Evolutionary conservation across 2,329 filamentous ascomycete genomes (phyloP).

Genomic region (Cytospora piceicola): DNA sequence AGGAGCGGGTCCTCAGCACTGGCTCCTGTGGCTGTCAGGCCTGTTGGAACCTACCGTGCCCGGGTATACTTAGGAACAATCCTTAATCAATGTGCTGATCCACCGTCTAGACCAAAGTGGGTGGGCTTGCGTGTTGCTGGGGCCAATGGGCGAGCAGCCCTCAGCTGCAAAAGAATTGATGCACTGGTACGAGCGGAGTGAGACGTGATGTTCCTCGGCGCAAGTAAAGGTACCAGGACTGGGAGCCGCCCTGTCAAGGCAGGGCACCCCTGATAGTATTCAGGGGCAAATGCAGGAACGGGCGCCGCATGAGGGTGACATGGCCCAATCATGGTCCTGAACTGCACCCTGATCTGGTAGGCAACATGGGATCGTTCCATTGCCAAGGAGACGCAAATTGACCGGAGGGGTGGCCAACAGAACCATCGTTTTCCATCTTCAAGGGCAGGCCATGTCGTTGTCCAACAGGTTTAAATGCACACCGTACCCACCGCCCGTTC

Average conservation of each 20-base stretch:
- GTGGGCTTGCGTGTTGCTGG: conserved; percentile 18
- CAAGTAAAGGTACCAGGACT: conserved; percentile 20
- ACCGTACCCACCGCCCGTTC: neutral
- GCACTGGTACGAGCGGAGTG: conserved; percentile 18
- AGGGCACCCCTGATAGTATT: conserved; percentile 20
- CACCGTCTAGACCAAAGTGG: conserved; percentile 20
- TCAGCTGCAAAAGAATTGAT: conserved; percentile 19
- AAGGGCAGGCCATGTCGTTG: conserved; percentile 21
- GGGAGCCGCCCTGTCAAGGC: conserved; percentile 19
- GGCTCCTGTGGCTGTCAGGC: conserved; percentile 4
- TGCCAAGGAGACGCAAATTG: conserved; percentile 12
- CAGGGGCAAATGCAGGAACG: conserved; percentile 32
- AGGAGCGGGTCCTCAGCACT: conserved; percentile 20
- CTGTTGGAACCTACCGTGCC: conserved; percentile 26
- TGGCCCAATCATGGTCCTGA: conserved; percentile 24
- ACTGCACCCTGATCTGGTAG: conserved; percentile 7
- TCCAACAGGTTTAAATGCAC: conserved; percentile 6
- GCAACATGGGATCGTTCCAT: conserved; percentile 19
- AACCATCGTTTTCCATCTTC: conserved; percentile 5
- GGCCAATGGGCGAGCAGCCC: conserved; percentile 18
- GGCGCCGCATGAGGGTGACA: conserved; percentile 18
- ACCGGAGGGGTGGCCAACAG: conserved; percentile 26
- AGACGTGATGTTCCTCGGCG: conserved; percentile 12
- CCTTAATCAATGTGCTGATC: conserved; percentile 28
- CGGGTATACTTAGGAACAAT: conserved; percentile 24